Evolutionary conservation across 1,284 basidiomycete species (phyloP).

Genomic region (Xerocomus nothofagi): DNA sequence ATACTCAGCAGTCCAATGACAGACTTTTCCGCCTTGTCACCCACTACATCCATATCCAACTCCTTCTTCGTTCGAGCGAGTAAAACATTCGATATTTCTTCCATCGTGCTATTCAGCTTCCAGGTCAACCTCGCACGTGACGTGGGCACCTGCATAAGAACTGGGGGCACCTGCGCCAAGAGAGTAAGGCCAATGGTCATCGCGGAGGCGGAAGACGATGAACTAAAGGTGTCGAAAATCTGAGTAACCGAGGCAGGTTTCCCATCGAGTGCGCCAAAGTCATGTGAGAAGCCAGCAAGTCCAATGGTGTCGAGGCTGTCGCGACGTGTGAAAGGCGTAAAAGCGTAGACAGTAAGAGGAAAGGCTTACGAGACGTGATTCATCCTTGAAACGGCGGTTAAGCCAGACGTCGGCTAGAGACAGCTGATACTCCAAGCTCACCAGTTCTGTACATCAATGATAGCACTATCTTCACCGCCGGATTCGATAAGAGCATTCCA

Average conservation of each 20-base stretch:
- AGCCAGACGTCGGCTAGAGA: neutral
- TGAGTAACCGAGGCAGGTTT: conserved; percentile 44
- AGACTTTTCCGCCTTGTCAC: conserved; percentile 46
- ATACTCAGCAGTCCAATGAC: conserved; percentile 40
- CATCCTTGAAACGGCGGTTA: conserved; percentile 39
- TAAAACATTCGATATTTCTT: conserved; percentile 47
- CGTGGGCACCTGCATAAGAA: conserved; percentile 45
- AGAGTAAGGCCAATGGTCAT: conserved; percentile 38
- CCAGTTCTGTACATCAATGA: conserved; percentile 53
- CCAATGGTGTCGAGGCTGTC: conserved; percentile 29
- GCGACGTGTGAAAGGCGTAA: conserved; percentile 23
- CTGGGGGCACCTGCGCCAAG: conserved; percentile 44
- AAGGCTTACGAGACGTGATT: conserved; percentile 45
- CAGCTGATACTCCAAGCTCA: neutral
- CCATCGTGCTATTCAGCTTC: conserved; percentile 42
- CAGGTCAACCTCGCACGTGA: conserved; percentile 35
- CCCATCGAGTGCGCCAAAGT: conserved; percentile 37
- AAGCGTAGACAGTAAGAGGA: neutral
- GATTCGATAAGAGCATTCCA: conserved; percentile 52
- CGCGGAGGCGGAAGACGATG: conserved; percentile 21
- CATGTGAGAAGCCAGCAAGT: conserved; percentile 54
- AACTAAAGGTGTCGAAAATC: conserved; percentile 40
- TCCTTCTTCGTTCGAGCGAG: conserved; percentile 45
- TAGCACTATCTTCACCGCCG: conserved; percentile 22
- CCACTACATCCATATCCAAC: conserved; percentile 31